Conservation (phyloP, 23 red algal species). For the Pyropia yezoensis region DNA sequence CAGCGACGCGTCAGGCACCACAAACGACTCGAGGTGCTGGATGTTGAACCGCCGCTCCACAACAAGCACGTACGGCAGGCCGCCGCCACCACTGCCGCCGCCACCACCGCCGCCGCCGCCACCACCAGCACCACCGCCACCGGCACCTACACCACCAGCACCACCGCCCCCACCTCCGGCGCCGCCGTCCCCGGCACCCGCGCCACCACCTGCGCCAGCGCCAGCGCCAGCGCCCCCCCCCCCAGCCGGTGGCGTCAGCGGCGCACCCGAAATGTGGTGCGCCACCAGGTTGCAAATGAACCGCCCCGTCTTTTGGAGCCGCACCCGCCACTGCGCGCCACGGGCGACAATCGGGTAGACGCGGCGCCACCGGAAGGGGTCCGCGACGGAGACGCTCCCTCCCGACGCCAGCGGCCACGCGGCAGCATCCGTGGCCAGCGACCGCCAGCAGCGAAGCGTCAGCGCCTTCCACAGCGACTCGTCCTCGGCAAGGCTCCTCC, state of each 20-base stretch:
- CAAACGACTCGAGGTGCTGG: slow-evolving; percentile 84
- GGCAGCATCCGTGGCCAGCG: slow-evolving; percentile 61
- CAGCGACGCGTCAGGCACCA: slow-evolving; percentile 80
- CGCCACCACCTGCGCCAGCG: no score
- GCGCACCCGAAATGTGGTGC: slow-evolving; percentile 78
- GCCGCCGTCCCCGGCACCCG: no score
- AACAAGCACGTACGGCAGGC: slow-evolving; percentile 64
- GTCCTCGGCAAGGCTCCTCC: slow-evolving; percentile 74
- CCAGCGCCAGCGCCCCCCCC: no score
- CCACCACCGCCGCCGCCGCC: no score
- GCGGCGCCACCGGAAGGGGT: slow-evolving; percentile 40
- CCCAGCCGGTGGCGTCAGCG: neutral
- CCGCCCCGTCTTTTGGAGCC: slow-evolving; percentile 97
- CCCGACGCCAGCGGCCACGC: slow-evolving; percentile 66
- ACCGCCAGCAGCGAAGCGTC: slow-evolving; percentile 59
- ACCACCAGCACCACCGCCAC: no score
- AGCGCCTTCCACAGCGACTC: slow-evolving; percentile 77
- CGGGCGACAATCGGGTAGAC: slow-evolving; percentile 71
- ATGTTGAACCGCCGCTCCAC: slow-evolving; percentile 98
- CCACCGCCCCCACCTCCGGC: no score
- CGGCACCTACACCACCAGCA: no score
- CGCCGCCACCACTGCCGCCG: slow-evolving; percentile 12
- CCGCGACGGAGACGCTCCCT: slow-evolving; percentile 16
- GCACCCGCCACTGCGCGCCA: slow-evolving; percentile 56
- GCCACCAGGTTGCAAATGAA: slow-evolving; percentile 95